Evolutionary conservation across 129 eudicot species (phyloP), one percentile per base, ranked within the genome.

Genomic region (Oenanthe sinensis): DNA sequence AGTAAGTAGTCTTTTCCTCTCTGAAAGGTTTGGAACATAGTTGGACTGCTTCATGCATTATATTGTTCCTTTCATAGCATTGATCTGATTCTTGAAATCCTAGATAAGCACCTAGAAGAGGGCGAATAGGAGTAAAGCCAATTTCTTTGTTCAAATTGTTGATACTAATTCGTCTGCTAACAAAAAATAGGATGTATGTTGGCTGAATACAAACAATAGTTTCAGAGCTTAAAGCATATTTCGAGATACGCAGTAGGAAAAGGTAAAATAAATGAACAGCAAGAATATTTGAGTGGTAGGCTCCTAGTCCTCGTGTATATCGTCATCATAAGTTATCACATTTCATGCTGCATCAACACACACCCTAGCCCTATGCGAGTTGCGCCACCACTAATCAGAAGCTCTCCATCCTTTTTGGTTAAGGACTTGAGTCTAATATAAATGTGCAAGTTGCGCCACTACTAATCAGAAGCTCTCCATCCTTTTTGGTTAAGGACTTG

Each of bases 1-100:
- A 95, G 99, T 92, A 85, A 83, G 97, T 86, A 79, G 70, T 76
- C 19, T 71, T 65, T 71, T 30, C 22, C 26, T 50, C 55, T 80
- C 16, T 24, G 60, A 16, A 62, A 77, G 24, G 46, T 80, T 10
- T 48, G 17, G 75, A 12, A 36, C 20, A 48, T 75, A 11, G 75
- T 39, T n/a, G 16, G 50, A 4, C 28, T 55, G 26, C 50, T 24
- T 40, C 1, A 20, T 50, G 47, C 67, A 74, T 78, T 33, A 40
- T 75, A 80, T 1, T 17, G 15, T 14, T 76, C 14, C 9, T 15
- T 63, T 46, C 58, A n/a, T 71, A 6, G 22, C 20, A 13, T 33
- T 67, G 16, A 37, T 3, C 6, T 63, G 71, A 28, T 26, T 62
- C 9, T 55, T 19, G 7, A 52, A 3, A 48, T 8, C 12, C 22